phyloP scores from a whole-genome alignment of 139 green algal genomes.

The Chlamydomonas incerta region DNA sequence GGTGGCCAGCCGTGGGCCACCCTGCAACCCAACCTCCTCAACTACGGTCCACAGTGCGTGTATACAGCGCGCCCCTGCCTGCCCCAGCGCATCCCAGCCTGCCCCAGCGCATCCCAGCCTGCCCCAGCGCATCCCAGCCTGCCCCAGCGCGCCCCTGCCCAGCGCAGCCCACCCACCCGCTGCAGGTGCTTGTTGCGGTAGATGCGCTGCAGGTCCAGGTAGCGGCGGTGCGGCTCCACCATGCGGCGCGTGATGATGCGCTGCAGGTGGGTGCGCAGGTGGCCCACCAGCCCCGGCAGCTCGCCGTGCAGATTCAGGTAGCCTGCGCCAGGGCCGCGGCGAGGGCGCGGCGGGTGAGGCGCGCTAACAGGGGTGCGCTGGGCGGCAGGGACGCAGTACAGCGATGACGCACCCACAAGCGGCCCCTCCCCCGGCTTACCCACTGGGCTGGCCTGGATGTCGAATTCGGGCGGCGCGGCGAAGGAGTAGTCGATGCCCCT shows the following conservation, averaged over 20 bases:
- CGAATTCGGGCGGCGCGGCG: slow-evolving; percentile 13
- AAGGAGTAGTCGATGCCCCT: slow-evolving; percentile 47
- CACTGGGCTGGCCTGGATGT: slow-evolving; percentile 40
- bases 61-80: too few species aligned
- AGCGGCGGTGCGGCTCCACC: slow-evolving; percentile 47
- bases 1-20: too few species aligned
- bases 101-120: background rate
- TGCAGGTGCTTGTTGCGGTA: slow-evolving; percentile 53
- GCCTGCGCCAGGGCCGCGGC: background rate
- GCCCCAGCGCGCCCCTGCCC: background rate
- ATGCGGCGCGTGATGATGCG: slow-evolving; percentile 26
- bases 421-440: slow-evolving; percentile 7
- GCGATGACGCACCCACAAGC: too few species aligned
- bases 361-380: background rate
- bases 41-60: too few species aligned
- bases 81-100: too few species aligned
- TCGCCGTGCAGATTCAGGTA: slow-evolving; percentile 35
- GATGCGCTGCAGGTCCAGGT: slow-evolving; percentile 45
- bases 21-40: background rate
- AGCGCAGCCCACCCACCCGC: slow-evolving; percentile 3
- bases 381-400: too few species aligned
- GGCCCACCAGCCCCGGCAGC: slow-evolving; percentile 44
- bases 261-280: slow-evolving; percentile 20
- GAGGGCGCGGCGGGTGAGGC: background rate
- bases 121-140: background rate